Base-by-base conservation (phyloP, 1,284 basidiomycete genomes). In the Puccinia polysora region DNA sequence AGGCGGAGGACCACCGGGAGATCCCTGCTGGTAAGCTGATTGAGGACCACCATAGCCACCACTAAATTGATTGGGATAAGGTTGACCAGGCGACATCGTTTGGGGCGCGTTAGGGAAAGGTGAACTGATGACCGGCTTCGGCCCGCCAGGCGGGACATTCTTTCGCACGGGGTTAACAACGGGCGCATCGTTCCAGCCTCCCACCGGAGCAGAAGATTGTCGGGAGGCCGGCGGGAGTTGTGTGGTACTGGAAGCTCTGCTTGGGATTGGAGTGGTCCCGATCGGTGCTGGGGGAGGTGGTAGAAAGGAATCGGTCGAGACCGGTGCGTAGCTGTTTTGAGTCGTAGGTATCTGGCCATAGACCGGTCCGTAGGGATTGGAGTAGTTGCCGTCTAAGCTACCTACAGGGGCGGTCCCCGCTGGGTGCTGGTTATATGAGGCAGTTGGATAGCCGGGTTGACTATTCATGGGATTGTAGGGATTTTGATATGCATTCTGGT, bases 281-380 rank as follows among this genome's bases (percentile, higher is more conserved):
- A 77, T 77, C 62, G 78, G 75, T 23, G 80, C 80, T 40, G 79
- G 79, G 10, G 79, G 80, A 12, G 76, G 72, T 30, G 73, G 73
- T 67, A 75, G 73, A 34, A 56, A 71, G 8, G 55, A 69, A 23
- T 40, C 70, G 28, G 40, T 43, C n/a, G 73, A 28, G 45, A 36
- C 62, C 50, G 73, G 45, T n/a, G 83, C 25, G 75, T 65, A 75
- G 49, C 12, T 74, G 62, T 28, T 77, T 74, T 25, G 79, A 77
- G 60, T 79, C 83, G 76, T 90, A 91, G 7, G 91, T 90, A 86
- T 97, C 96, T 0, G 93, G 93, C 30, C 90, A 86, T 15, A 87
- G 88, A 79, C 97, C 95, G 0, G 80, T 77, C 12, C 52, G 18
- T 38, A 71, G 53, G 47, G 73, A 72, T 63, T 77, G 71, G 74